phyloP scores from a whole-genome alignment of 345 rosid genomes.

The Citrus unshiu region DNA sequence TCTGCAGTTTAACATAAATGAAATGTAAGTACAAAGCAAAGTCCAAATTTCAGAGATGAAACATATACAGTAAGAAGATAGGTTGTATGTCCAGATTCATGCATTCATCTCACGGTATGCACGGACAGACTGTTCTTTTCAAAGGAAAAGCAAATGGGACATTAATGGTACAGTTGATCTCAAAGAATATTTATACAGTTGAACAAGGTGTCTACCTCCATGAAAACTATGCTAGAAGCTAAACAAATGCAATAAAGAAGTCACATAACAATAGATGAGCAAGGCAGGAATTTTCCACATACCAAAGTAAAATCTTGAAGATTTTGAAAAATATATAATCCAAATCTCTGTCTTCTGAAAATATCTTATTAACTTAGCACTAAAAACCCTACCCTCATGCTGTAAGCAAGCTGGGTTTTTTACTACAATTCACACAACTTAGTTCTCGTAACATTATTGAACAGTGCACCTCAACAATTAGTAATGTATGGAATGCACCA shows the following conservation, averaged over 20 bases:
- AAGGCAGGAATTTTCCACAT: not conserved
- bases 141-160: not conserved
- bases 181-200: not conserved
- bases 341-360: not conserved
- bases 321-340: not conserved
- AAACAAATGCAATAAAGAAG: not conserved
- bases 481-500: not conserved
- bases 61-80: not conserved
- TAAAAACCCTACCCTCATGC: not conserved
- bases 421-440: not conserved
- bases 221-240: not conserved
- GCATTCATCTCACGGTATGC: not conserved
- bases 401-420: not conserved
- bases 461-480: not conserved
- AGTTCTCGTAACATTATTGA: not conserved
- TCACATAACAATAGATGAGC: not conserved
- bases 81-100: not conserved
- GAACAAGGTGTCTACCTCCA: not conserved
- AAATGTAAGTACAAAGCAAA: not conserved
- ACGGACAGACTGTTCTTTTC: not conserved
- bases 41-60: not conserved
- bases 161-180: not conserved
- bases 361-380: not conserved
- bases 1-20: slow-evolving; percentile 37
- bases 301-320: not conserved